Percentiles rank a stretch among this genome's conserved stretches.
These are phyloP conservation scores for Kurtzmaniella quercitrusa DNA, from an alignment of 1,139 yeast genomes.

Conservation along the genomic window DNA sequence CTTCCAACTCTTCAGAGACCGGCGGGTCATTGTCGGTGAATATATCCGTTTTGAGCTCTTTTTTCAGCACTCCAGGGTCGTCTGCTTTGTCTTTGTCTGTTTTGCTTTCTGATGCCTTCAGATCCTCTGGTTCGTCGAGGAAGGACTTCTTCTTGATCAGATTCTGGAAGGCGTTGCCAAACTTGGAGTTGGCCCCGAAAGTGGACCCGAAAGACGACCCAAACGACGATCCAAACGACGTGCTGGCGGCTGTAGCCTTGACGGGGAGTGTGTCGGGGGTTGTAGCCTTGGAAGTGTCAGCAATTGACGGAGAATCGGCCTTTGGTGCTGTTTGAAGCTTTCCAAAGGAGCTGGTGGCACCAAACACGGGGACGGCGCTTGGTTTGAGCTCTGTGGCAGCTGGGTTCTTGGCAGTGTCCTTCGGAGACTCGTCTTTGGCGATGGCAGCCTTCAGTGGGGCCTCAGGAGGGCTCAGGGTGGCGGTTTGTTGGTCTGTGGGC, in stretches of 20 bases:
- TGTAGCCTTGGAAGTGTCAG: conserved; percentile 9
- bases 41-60: conserved; percentile 3
- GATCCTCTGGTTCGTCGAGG: conserved; percentile 36
- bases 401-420: conserved; percentile 2
- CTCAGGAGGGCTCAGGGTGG: too few relatives aligned
- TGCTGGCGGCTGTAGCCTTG: conserved; percentile 3
- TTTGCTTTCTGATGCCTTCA: conserved; percentile 7
- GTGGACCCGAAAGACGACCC: conserved; percentile 16
- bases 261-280: conserved; percentile 3
- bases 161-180: conserved; percentile 54
- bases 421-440: conserved; percentile 6
- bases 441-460: background rate
- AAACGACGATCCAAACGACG: conserved; percentile 10
- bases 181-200: conserved; percentile 59
- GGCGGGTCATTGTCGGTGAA: background rate
- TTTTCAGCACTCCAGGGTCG: conserved; percentile 8
- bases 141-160: conserved; percentile 51
- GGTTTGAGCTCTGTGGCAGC: background rate
- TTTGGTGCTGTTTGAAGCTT: conserved; percentile 19
- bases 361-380: conserved; percentile 33
- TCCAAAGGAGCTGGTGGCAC: conserved; percentile 56
- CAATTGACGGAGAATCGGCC: conserved; percentile 9
- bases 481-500: too few relatives aligned
- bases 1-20: conserved; percentile 1
- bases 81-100: conserved; percentile 13